phyloP scores from a whole-genome alignment of 176 grass and related monocot species.

The Canna indica region DNA sequence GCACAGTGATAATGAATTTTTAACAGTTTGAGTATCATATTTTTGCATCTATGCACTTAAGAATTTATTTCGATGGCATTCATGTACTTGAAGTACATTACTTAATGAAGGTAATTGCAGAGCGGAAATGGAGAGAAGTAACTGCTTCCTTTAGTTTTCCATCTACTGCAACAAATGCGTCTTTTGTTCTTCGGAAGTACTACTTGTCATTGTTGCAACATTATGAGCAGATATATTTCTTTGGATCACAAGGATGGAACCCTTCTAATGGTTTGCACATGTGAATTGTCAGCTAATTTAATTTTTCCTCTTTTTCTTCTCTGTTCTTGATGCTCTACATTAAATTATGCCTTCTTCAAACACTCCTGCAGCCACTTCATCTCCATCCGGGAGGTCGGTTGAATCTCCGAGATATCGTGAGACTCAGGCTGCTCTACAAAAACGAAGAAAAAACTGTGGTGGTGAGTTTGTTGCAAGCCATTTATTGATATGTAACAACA shows the following conservation, averaged over 20 bases:
- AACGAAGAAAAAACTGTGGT: slow-evolving; percentile 37
- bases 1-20: not conserved
- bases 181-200: slow-evolving; percentile 88
- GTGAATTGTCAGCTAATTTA: slow-evolving; percentile 4
- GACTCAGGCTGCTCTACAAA: slow-evolving; percentile 26
- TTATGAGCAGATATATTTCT: slow-evolving; percentile 85
- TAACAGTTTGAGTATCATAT: not conserved
- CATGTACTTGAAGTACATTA: slow-evolving; percentile 11
- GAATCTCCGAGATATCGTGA: slow-evolving; percentile 12
- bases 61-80: not conserved
- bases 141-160: slow-evolving; percentile 78
- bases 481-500: not conserved
- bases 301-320: slow-evolving; percentile 17
- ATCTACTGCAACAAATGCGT: slow-evolving; percentile 78
- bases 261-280: slow-evolving; percentile 34
- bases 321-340: not conserved
- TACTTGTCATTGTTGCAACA: slow-evolving; percentile 77
- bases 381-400: too few relatives aligned
- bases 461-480: slow-evolving; percentile 26
- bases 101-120: slow-evolving; percentile 59
- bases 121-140: slow-evolving; percentile 89
- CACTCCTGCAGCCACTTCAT: slow-evolving; percentile 22
- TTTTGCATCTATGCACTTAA: not conserved
- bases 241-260: slow-evolving; percentile 46
- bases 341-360: slow-evolving; percentile 27